Conservation (phyloP, 2,329 filamentous ascomycete genomes). For the Magnaporthales sp. region DNA sequence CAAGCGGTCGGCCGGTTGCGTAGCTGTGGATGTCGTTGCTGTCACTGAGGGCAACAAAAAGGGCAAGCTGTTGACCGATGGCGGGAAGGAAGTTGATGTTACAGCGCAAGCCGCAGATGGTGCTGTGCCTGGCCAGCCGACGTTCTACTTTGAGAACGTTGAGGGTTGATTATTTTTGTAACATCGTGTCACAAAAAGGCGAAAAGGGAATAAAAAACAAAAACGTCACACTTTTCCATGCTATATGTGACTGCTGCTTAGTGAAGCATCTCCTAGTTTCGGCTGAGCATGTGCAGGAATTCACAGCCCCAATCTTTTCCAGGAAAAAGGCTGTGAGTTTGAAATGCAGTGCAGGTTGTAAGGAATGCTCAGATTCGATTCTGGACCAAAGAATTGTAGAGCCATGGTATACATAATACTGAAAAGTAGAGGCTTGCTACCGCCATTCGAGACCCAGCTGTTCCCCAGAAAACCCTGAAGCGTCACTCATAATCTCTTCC, state of each 20-base stretch:
- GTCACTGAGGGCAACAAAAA: conserved; percentile 64
- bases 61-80: conserved; percentile 41
- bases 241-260: not conserved
- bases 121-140: conserved; percentile 61
- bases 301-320: not conserved
- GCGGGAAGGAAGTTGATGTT: conserved; percentile 45
- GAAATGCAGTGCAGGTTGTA: too few species aligned
- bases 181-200: not conserved
- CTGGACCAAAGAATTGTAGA: too few species aligned
- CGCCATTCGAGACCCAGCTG: not conserved
- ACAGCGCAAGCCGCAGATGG: conserved; percentile 54
- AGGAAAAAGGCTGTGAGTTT: not conserved
- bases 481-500: not conserved
- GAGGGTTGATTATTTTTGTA: conserved; percentile 1
- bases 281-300: not conserved
- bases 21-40: conserved; percentile 61
- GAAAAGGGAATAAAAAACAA: not conserved
- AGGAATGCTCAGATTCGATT: too few species aligned
- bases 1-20: conserved; percentile 64
- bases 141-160: conserved; percentile 16
- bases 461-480: not conserved
- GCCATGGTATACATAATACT: too few species aligned
- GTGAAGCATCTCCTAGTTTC: not conserved
- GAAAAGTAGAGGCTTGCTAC: too few species aligned
- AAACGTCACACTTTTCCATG: not conserved